These are phyloP conservation scores for Nepenthes gracilis DNA, from an alignment of 148 eudicot genomes.

Conservation along the genomic window DNA sequence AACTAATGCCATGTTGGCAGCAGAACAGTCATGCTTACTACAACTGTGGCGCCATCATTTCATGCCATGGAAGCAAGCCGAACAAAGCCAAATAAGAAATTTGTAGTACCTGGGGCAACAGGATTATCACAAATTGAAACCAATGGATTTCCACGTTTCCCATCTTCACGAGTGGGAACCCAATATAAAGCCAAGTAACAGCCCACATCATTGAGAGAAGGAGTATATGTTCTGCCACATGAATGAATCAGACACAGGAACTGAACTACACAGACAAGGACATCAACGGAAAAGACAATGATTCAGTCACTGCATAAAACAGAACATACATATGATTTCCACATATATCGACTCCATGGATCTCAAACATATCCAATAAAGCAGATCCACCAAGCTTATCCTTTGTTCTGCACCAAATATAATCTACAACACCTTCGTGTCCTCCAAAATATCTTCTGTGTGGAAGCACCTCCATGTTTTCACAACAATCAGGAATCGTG, in stretches of 20 bases:
- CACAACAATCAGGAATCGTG: constrained; percentile 62
- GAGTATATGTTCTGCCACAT: constrained; percentile 62
- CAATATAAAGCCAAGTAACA: constrained; percentile 74
- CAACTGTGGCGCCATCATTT: too few relatives aligned
- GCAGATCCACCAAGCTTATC: constrained; percentile 38
- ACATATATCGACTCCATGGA: constrained; percentile 40
- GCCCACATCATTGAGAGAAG: constrained; percentile 82
- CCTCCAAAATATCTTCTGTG: constrained; percentile 84
- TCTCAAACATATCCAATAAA: constrained; percentile 35
- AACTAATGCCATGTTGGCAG: too few relatives aligned
- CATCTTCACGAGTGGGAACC: constrained; percentile 89
- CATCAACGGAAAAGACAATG: constrained; percentile 2
- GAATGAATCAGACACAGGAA: not conserved
- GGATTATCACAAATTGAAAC: constrained; percentile 51
- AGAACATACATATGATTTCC: constrained; percentile 54
- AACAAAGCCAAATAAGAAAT: not conserved
- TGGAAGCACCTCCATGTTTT: constrained; percentile 58
- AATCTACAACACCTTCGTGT: constrained; percentile 69
- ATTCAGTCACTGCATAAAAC: not conserved
- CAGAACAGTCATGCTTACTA: too few relatives aligned
- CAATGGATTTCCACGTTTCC: constrained; percentile 61
- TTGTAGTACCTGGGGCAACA: constrained; percentile 62
- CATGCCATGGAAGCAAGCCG: not conserved
- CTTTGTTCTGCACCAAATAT: constrained; percentile 70
- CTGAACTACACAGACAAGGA: not conserved